Conservation (phyloP, 768 basidiomycete species). For the Tulasnella sp. region DNA sequence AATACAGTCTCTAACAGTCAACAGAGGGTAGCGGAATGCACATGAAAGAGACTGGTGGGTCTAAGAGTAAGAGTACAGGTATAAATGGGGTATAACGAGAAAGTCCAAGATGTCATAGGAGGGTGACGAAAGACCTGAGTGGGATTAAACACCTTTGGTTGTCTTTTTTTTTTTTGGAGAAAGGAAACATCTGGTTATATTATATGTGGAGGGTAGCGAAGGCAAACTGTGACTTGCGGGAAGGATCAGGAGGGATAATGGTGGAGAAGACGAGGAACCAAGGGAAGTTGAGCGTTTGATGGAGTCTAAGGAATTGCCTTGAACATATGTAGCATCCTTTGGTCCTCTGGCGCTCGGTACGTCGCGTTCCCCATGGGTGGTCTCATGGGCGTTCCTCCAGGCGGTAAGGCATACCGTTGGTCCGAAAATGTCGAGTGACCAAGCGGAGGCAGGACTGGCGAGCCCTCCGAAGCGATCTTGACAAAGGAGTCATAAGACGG, state of each 20-base stretch:
- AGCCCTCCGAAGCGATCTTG: too few species aligned
- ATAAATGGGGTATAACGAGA: too few species aligned
- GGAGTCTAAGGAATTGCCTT: background rate
- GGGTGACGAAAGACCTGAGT: too few species aligned
- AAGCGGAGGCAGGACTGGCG: background rate
- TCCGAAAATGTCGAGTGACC: background rate
- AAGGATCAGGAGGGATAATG: background rate
- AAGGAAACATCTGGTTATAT: too few species aligned
- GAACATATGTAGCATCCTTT: constrained; percentile 12
- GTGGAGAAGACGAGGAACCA: background rate
- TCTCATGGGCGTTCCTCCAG: background rate
- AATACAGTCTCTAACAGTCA: too few species aligned
- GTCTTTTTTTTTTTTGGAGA: too few species aligned
- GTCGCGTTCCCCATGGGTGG: background rate
- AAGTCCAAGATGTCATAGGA: too few species aligned
- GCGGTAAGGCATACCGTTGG: background rate
- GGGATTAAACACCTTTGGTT: too few species aligned
- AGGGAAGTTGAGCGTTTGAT: background rate
- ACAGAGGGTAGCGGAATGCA: too few species aligned
- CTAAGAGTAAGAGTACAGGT: too few species aligned
- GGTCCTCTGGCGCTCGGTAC: constrained; percentile 4
- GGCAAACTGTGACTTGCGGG: background rate
- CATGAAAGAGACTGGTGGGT: too few species aligned
- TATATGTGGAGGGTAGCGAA: too few species aligned
- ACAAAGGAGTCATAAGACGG: background rate